These are phyloP conservation scores for Nepenthes gracilis DNA, from an alignment of 148 eudicot species.

Conservation along the genomic window DNA sequence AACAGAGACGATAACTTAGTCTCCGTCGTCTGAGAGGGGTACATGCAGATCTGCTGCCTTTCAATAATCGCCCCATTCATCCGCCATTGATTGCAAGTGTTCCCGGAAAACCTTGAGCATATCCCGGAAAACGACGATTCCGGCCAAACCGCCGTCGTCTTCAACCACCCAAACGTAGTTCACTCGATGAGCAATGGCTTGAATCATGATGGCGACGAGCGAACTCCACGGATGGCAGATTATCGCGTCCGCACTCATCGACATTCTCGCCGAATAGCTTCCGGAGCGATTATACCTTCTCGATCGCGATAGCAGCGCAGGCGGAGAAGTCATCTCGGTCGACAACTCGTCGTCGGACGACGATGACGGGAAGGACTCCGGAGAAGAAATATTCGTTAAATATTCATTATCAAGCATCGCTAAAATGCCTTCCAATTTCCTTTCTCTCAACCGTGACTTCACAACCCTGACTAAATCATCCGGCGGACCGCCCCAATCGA, in stretches of 20 bases:
- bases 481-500: constrained; percentile 72
- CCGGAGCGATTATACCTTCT: constrained; percentile 32
- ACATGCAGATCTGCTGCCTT: background rate
- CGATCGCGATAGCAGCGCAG: constrained; percentile 2
- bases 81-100: constrained; percentile 33
- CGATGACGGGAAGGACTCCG: constrained; percentile 13
- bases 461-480: constrained; percentile 50
- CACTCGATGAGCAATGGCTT: constrained; percentile 73
- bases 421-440: constrained; percentile 38
- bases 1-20: too few relatives aligned
- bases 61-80: background rate
- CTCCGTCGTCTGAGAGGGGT: too few relatives aligned
- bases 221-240: constrained; percentile 74
- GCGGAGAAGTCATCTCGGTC: constrained; percentile 6
- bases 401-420: constrained; percentile 15
- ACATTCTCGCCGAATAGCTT: constrained; percentile 56
- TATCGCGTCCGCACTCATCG: constrained; percentile 48
- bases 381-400: constrained; percentile 1
- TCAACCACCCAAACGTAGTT: constrained; percentile 86
- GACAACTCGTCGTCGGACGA: constrained; percentile 43
- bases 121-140: constrained; percentile 60
- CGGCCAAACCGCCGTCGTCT: constrained; percentile 41
- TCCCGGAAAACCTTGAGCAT: constrained; percentile 54
- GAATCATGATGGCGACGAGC: constrained; percentile 81
- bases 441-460: constrained; percentile 38